These are phyloP conservation scores for Ogataea zsoltii DNA, from an alignment of 805 yeast species.

Conservation along the genomic window DNA sequence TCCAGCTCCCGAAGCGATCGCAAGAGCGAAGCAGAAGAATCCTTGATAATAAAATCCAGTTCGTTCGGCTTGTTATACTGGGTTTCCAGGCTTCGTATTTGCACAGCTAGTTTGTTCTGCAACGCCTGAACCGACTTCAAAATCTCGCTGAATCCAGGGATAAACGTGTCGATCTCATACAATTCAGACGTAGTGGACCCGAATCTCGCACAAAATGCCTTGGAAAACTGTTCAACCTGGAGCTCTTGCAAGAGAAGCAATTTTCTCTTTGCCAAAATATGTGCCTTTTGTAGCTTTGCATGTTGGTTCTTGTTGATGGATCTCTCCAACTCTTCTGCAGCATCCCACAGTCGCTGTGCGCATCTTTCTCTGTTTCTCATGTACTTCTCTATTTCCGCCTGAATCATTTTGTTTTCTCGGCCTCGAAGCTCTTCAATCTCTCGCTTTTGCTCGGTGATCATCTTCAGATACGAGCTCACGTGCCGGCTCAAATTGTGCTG, in stretches of 20 bases:
- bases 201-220: conserved; percentile 36
- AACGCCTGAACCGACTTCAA: conserved; percentile 21
- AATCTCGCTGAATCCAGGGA: conserved; percentile 23
- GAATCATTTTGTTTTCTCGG: conserved; percentile 49
- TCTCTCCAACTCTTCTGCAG: conserved; percentile 41
- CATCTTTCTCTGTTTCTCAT: conserved; percentile 40
- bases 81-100: conserved; percentile 53
- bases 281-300: conserved; percentile 45
- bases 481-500: conserved; percentile 76
- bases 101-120: conserved; percentile 37
- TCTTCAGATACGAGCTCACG: conserved; percentile 79
- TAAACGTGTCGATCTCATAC: conserved; percentile 17
- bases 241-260: conserved; percentile 24
- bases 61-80: conserved; percentile 51
- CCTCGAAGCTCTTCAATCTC: conserved; percentile 69
- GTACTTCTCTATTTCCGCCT: conserved; percentile 38
- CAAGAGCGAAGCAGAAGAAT: conserved; percentile 47
- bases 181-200: conserved; percentile 13
- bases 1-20: conserved; percentile 52
- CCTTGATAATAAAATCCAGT: conserved; percentile 50
- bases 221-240: conserved; percentile 35
- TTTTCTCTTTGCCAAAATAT: conserved; percentile 47
- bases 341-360: conserved; percentile 40
- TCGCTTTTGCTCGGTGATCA: conserved; percentile 77
- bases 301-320: conserved; percentile 45